Evolutionary conservation across 352 stramenopile species (phyloP), one percentile per base, ranked within the genome.

Genomic region (Globisporangium splendens): DNA sequence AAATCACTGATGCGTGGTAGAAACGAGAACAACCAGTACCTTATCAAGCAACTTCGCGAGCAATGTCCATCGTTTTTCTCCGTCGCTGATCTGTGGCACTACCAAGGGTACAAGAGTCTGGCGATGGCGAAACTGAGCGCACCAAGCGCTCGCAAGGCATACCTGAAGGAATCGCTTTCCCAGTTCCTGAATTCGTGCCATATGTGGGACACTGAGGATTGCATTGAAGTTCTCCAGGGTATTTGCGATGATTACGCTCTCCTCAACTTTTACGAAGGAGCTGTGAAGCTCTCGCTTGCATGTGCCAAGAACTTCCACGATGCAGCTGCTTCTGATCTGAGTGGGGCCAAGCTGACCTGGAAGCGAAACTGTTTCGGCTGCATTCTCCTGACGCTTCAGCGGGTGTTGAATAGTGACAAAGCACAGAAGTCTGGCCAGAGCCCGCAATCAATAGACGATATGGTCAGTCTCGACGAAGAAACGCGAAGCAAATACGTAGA

Each of bases 61-160:
- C 81, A 95, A 68, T 93, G 86, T 38, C 86, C 86, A 17, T 87
- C 81, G 18, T 92, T 86, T 59, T 95, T 95, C 57, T 89, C 79
- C 3, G 82, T 93, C 22, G 75, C 77, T 20, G 86, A 95, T 33
- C 52, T 92, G 46, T 90, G 78, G 71, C 79, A 92, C 60, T 93
- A 92, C 62, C 86, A 95, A 50, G 86, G 86, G 10, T 93, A 92
- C 69, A 86, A 88, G 70, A 88, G 75, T 24, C 57, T 95, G n/a
- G 86, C 83, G 8, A 83, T 80, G 59, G 86, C 86, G 0, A 91
- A 92, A 56, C 63, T 95, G 17, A 88, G 82, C 42, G 80, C 82
- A 0, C 70, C 82, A 3, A 79, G 79, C 50, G 81, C 79, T 8
- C 83, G 82, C 15, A 74, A 79, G 24, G 74, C 75, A 1, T 79